Evolutionary conservation across 257 asterid genomes (phyloP).

Genomic region (Voacanga thouarsii): DNA sequence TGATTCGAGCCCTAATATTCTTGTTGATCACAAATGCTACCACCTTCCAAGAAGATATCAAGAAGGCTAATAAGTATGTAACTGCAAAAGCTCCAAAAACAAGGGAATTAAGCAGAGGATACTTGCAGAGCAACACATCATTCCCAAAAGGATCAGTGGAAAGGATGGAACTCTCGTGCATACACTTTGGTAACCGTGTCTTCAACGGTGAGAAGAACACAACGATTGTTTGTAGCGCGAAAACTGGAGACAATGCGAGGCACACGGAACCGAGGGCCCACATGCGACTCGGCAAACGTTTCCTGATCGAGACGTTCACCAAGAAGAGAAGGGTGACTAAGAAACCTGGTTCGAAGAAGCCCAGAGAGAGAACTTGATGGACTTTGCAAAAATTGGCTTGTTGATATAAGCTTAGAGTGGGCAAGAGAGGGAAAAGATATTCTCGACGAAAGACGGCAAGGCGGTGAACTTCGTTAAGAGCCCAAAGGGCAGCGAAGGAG

Average conservation of each 20-base stretch:
- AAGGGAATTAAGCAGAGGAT: slow-evolving; percentile 58
- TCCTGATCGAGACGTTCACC: slow-evolving; percentile 57
- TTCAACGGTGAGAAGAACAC: slow-evolving; percentile 49
- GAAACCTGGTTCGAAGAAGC: slow-evolving; percentile 68
- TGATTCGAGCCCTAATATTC: slow-evolving; percentile 50
- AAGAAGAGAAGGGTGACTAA: slow-evolving; percentile 55
- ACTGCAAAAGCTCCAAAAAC: slow-evolving; percentile 48
- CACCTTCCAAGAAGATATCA: slow-evolving; percentile 65
- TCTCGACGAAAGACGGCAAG: slow-evolving; percentile 36
- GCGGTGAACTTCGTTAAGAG: slow-evolving; percentile 47
- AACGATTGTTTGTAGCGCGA: slow-evolving; percentile 36
- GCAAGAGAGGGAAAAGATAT: slow-evolving; percentile 32
- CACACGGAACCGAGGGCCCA: slow-evolving; percentile 40
- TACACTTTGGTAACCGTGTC: slow-evolving; percentile 33
- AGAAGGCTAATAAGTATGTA: slow-evolving; percentile 45
- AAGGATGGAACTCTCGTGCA: slow-evolving; percentile 43
- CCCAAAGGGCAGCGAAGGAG: slow-evolving; percentile 43
- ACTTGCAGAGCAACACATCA: slow-evolving; percentile 47
- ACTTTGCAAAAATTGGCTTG: slow-evolving; percentile 55
- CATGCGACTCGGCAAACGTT: slow-evolving; percentile 28
- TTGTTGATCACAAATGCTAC: slow-evolving; percentile 63
- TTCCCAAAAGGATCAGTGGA: slow-evolving; percentile 33
- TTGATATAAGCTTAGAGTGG: slow-evolving; percentile 32
- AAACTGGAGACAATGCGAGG: slow-evolving; percentile 36
- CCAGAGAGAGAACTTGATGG: slow-evolving; percentile 64